Evolutionary conservation across 202 grass and related monocot species (phyloP).

Genomic region (Dendrocalamus latiflorus): DNA sequence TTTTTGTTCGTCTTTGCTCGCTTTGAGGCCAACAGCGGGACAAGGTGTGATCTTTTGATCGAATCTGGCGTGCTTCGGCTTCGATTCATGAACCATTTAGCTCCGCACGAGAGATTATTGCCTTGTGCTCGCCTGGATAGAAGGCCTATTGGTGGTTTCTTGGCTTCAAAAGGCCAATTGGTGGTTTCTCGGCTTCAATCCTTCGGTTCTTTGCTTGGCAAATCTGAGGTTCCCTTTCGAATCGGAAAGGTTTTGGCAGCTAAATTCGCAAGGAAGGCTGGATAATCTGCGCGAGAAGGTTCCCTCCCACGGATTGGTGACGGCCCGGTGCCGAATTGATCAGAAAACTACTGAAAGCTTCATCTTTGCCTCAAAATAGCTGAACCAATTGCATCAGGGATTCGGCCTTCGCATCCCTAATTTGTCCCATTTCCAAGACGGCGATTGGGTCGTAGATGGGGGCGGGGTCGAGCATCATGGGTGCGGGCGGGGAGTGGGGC

Average conservation of each 20-base stretch:
- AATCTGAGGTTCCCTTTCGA: slow-evolving; percentile 22
- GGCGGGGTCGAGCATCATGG: slow-evolving; percentile 59
- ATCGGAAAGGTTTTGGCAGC: not conserved
- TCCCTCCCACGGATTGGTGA: not conserved
- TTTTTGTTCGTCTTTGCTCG: not conserved
- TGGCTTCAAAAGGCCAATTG: no score
- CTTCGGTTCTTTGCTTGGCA: slow-evolving; percentile 7
- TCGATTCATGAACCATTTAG: no score
- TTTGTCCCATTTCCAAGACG: not conserved
- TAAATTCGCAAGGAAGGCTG: no score
- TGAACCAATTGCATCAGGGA: not conserved
- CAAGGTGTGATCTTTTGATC: not conserved
- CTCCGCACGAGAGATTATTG: not conserved
- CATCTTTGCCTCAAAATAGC: not conserved
- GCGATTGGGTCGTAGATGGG: slow-evolving; percentile 48
- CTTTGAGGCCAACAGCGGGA: not conserved
- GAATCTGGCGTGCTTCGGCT: not conserved
- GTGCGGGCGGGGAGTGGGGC: slow-evolving; percentile 41
- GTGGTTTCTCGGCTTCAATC: slow-evolving; percentile 15
- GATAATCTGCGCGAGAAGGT: not conserved
- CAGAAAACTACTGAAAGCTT: not conserved
- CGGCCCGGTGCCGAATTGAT: not conserved
- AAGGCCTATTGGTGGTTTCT: no score
- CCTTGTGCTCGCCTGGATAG: not conserved
- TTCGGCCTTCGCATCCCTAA: not conserved